Percentiles rank a stretch among this genome's conserved stretches.
Conservation (phyloP, 2,329 filamentous ascomycete species). For the Penicillium sp. region DNA sequence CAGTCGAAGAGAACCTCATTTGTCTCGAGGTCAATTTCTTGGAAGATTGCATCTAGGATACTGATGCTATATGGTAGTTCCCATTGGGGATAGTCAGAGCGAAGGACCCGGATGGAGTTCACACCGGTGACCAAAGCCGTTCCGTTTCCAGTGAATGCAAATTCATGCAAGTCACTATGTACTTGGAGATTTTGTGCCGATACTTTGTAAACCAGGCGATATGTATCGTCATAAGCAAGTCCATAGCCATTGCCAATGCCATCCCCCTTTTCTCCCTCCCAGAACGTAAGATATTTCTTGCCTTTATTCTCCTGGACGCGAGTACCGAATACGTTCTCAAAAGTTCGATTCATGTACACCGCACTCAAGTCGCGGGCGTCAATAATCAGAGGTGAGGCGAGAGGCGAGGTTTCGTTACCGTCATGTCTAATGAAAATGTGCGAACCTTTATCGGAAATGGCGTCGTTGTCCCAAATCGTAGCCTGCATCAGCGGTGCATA, state of each 20-base stretch:
- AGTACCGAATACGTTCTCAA: slow-evolving; percentile 15
- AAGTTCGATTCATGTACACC: slow-evolving; percentile 14
- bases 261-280: slow-evolving; percentile 12
- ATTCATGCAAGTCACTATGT: slow-evolving; percentile 13
- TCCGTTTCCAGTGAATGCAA: slow-evolving; percentile 7
- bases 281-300: slow-evolving; percentile 10
- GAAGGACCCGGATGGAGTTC: not conserved
- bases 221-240: slow-evolving; percentile 8
- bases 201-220: slow-evolving; percentile 9
- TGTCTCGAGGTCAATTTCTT: slow-evolving; percentile 11
- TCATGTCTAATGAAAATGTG: slow-evolving; percentile 17
- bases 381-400: slow-evolving; percentile 12
- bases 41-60: slow-evolving; percentile 5
- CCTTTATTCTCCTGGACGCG: slow-evolving; percentile 4
- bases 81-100: slow-evolving; percentile 1
- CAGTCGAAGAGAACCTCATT: slow-evolving; percentile 11
- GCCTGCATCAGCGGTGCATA: slow-evolving; percentile 13
- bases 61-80: not conserved
- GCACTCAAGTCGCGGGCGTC: slow-evolving; percentile 13
- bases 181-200: slow-evolving; percentile 12
- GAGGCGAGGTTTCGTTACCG: slow-evolving; percentile 8
- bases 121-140: slow-evolving; percentile 10
- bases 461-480: slow-evolving; percentile 8
- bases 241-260: slow-evolving; percentile 15
- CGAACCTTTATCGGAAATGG: slow-evolving; percentile 8